A percentile compares a stretch with the other conserved stretches of the same genome.
These are phyloP conservation scores for Phanerochaete carnosa DNA, from an alignment of 768 basidiomycete genomes.

Conservation along the genomic window DNA sequence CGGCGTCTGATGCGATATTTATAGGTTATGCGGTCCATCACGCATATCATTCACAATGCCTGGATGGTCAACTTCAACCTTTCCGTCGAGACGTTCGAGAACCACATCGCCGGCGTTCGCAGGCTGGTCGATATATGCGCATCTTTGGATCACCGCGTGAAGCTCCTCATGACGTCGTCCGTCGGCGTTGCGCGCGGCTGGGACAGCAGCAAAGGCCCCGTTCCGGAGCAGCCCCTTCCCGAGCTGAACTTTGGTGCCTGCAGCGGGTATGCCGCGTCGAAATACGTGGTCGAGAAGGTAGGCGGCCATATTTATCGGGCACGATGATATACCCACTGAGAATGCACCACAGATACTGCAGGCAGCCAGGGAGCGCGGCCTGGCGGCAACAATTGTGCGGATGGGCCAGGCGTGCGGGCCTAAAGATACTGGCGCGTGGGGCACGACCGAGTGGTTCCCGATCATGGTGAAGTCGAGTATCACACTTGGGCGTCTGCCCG, in stretches of 20 bases:
- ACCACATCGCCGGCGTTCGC: conserved; percentile 25
- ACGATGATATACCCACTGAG: not conserved
- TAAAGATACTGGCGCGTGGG: conserved; percentile 21
- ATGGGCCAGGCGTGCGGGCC: conserved; percentile 26
- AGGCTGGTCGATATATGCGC: conserved; percentile 32
- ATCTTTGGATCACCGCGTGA: conserved; percentile 19
- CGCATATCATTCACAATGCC: conserved; percentile 20
- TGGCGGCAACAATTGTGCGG: conserved; percentile 14
- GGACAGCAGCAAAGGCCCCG: conserved; percentile 7
- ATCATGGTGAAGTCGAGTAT: conserved; percentile 16
- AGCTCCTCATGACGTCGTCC: conserved; percentile 31
- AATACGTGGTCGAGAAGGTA: conserved; percentile 39
- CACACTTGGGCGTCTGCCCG: conserved; percentile 8
- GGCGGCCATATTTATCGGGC: not conserved
- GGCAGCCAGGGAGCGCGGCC: not conserved
- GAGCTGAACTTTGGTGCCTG: conserved; percentile 26
- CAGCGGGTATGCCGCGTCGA: conserved; percentile 37
- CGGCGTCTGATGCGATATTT: not conserved
- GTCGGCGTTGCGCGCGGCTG: conserved; percentile 25
- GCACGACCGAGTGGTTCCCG: conserved; percentile 28
- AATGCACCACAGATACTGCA: not conserved
- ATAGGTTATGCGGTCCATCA: conserved; percentile 3
- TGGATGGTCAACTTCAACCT: conserved; percentile 39
- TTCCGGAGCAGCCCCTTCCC: conserved; percentile 24
- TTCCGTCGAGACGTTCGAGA: conserved; percentile 27